Conservation (phyloP, 176 grass and related monocot genomes). For the Carex littledalei region DNA sequence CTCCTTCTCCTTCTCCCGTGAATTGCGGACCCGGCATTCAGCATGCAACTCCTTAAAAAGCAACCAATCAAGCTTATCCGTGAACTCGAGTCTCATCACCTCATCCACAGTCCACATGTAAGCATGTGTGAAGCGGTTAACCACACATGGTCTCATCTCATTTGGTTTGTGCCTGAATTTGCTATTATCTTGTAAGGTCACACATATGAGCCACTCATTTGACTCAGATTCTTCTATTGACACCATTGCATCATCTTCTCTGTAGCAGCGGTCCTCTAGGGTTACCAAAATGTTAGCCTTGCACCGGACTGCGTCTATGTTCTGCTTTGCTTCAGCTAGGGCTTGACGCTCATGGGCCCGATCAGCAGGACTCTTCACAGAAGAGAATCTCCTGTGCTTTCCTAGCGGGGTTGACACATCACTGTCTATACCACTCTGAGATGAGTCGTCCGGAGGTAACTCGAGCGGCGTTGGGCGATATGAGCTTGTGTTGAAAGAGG, state of each 20-base stretch:
- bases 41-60: constrained; percentile 85
- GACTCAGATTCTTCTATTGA: constrained; percentile 55
- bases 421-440: constrained; percentile 68
- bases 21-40: constrained; percentile 58
- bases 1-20: constrained; percentile 27
- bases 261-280: constrained; percentile 66
- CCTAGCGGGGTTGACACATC: constrained; percentile 61
- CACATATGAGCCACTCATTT: constrained; percentile 72
- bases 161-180: constrained; percentile 54
- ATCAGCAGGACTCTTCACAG: constrained; percentile 54
- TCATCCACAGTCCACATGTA: constrained; percentile 77
- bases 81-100: constrained; percentile 81
- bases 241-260: constrained; percentile 63
- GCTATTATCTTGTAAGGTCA: constrained; percentile 53
- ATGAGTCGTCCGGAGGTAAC: constrained; percentile 55
- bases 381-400: constrained; percentile 44
- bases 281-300: constrained; percentile 64
- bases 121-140: constrained; percentile 86
- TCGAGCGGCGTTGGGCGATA: constrained; percentile 41
- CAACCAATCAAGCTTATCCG: constrained; percentile 80
- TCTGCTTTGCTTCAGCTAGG: constrained; percentile 63
- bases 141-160: constrained; percentile 53
- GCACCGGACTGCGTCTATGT: constrained; percentile 59
- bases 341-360: constrained; percentile 53
- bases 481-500: constrained; percentile 13